Base-by-base conservation (phyloP, 1,284 basidiomycete genomes). In the Ustilago xerochloae region DNA sequence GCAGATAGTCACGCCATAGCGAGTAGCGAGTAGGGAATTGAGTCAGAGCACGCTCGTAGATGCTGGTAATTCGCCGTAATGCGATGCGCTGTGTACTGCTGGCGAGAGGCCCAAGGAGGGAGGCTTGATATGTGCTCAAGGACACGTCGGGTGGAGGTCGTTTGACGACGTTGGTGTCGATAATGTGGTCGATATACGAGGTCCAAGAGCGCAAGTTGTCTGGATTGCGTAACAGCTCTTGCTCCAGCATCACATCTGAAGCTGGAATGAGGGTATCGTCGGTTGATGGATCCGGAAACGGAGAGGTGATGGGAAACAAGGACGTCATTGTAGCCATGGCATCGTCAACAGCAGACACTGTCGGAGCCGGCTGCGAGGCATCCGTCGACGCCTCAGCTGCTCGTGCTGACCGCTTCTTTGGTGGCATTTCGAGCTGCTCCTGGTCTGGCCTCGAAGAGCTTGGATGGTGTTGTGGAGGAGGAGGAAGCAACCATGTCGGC, bases 221-320 rank as follows among this genome's bases (percentile, higher is more conserved):
- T 3, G 93, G 92, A 85, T 98, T 97, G 69, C 93, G 90, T 32
- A 95, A 87, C n/a, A 99, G 89, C 85, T 99, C 96, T 85, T 99
- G 94, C 86, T 98, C 97, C 43, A 93, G 90, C 67, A 91, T 88
- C 33, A 97, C 85, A 85, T 98, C 94, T 52, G 89, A 88, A 29
- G 90, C 85, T 3, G 90, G 88, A 75, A 98, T 88, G 54, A 98
- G 88, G 61, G 90, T 87, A 16, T 91, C 88, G 80, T 94, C 90
- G 2, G 90, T 91, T 48, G 88, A 86, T 9, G 94, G 94, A 8
- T 89, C 91, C 12, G 96, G 96, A 50, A 91, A 87, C 10, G 96
- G 94, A 52, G 89, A 88, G 5, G 94, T 93, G 70, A 97, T 86
- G 16, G 94, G 93, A 81, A 97, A 93, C 20, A 82, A 64, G 12